Evolutionary conservation across 1,284 basidiomycete genomes (phyloP), one percentile per base, ranked within the genome.

Genomic region (Ceratobasidium papillatum): DNA sequence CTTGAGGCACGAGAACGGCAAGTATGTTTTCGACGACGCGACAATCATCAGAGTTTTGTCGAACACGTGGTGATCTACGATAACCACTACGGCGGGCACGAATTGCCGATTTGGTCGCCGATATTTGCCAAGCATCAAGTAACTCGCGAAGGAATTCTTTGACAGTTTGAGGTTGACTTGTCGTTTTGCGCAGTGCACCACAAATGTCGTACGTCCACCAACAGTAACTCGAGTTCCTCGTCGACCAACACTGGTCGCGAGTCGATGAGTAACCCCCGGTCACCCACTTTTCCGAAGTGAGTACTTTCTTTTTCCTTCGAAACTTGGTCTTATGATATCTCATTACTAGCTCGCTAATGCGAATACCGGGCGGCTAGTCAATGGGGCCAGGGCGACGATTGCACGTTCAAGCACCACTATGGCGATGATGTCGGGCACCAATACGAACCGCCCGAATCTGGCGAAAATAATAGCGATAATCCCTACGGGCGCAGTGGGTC

Each of bases 361-460:
- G 63, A 73, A 36, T 73, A 73, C 59, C 63, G 69, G 69, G 69
- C 69, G 34, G 69, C 69, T 7, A 59, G 69, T 7, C 69, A 59
- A 3, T 73, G 69, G 45, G 63, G 63, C 69, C 69, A 73, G 34
- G 69, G 69, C 34, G 69, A 73, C 34, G 69, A 73, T n/a, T 73
- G 69, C 38, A 58, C 69, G 47, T 73, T 73, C 45, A 73, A 73
- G 47, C 69, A 73, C 30, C 62, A 58, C 5, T 73, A 73, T 19
- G 69, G 69, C 5, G 69, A 73, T 11, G 69, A 73, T 30, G 59
- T 73, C 8, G 69, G 63, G 11, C 69, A 63, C 30, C 56, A 59
- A n/a, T 54, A 63, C 45, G 69, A 73, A 3, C 25, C 49, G 1
- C 11, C 69, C 19, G 45, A 32, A n/a, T 52, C 43, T 0, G 49